These are phyloP conservation scores for Colletotrichum acutatum DNA, from an alignment of 2,329 filamentous ascomycete species.

Conservation along the genomic window DNA sequence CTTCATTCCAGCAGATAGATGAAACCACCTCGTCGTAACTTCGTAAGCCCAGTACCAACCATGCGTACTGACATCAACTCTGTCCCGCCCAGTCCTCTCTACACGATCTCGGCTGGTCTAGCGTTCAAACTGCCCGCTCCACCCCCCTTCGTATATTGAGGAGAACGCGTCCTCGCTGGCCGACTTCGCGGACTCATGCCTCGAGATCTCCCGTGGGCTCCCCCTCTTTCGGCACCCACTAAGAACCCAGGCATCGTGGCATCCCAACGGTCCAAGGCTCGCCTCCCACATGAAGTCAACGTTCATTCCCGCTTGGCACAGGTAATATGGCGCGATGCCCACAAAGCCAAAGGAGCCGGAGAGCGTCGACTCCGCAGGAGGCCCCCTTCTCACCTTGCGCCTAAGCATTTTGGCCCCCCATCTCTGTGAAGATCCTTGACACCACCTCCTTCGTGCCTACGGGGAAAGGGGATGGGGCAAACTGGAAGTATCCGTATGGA, in stretches of 20 bases:
- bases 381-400: conserved; percentile 1
- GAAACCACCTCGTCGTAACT: conserved; percentile 1
- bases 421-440: conserved; percentile 26
- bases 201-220: conserved; percentile 8
- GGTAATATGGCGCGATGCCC: conserved; percentile 20
- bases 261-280: neutral
- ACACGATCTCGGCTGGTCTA: conserved; percentile 17
- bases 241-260: neutral
- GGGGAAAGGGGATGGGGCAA: neutral
- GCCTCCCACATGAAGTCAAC: neutral
- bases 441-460: neutral
- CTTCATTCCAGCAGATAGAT: conserved; percentile 30
- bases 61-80: conserved; percentile 12
- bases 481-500: neutral
- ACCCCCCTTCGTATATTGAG: neutral
- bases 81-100: neutral
- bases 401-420: conserved; percentile 21
- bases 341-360: conserved; percentile 5
- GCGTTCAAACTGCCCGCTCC: conserved; percentile 4
- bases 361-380: conserved; percentile 11
- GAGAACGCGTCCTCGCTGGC: neutral
- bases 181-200: neutral
- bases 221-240: conserved; percentile 13
- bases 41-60: neutral
- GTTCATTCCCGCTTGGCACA: conserved; percentile 18